Percentiles rank a stretch among this genome's conserved stretches.
Evolutionary conservation across 768 basidiomycete genomes (phyloP).

Genomic region (Panaeolus papilionaceus): DNA sequence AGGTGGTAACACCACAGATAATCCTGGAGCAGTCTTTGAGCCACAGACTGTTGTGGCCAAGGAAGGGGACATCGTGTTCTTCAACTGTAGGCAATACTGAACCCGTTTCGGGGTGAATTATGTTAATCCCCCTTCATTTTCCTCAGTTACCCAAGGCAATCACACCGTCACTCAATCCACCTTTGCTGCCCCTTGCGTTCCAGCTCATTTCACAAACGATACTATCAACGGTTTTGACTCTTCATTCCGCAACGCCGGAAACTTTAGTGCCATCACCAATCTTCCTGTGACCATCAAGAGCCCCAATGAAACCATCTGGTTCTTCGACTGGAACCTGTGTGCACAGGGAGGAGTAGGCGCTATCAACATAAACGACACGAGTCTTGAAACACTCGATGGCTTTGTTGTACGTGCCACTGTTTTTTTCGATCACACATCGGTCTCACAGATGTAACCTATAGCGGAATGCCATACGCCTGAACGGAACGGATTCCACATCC

Average conservation of each 20-base stretch:
- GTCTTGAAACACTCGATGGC: slow-evolving; percentile 46
- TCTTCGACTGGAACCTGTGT: slow-evolving; percentile 63
- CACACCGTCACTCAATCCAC: slow-evolving; percentile 63
- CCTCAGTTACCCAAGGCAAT: slow-evolving; percentile 55
- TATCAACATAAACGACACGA: slow-evolving; percentile 59
- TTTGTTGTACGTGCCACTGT: slow-evolving; percentile 46
- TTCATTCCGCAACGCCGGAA: slow-evolving; percentile 52
- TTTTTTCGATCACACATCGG: background rate
- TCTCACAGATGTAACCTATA: slow-evolving; percentile 28
- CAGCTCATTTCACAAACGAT: slow-evolving; percentile 50
- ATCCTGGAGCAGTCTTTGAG: slow-evolving; percentile 51
- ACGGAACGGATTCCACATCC: slow-evolving; percentile 45
- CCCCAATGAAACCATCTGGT: slow-evolving; percentile 60
- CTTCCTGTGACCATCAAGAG: slow-evolving; percentile 51
- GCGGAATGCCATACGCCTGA: slow-evolving; percentile 64
- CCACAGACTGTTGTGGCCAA: slow-evolving; percentile 51
- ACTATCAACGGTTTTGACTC: slow-evolving; percentile 68
- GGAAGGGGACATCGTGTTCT: slow-evolving; percentile 55
- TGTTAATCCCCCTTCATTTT: background rate
- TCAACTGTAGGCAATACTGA: slow-evolving; percentile 54
- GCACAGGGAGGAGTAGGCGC: slow-evolving; percentile 64
- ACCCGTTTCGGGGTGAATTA: background rate
- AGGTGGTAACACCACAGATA: slow-evolving; percentile 49
- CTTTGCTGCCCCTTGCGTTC: slow-evolving; percentile 60
- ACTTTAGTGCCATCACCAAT: slow-evolving; percentile 52